Percentiles rank a stretch among this genome's conserved stretches.
Evolutionary conservation across 768 basidiomycete species (phyloP).

Genomic region (Baorangia bicolor): DNA sequence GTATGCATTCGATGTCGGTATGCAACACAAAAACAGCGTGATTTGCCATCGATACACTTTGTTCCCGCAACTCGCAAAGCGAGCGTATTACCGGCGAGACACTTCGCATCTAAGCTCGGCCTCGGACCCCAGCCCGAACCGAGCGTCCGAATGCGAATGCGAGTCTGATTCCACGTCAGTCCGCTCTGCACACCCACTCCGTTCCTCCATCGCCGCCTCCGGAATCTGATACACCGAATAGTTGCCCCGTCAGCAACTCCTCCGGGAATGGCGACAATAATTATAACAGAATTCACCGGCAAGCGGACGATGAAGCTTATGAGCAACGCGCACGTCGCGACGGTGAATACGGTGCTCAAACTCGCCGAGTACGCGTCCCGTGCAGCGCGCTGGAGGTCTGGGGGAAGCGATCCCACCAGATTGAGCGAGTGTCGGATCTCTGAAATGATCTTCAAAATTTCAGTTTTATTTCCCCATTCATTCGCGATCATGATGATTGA

Average conservation of each 20-base stretch:
- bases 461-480: background rate
- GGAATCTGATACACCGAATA: background rate
- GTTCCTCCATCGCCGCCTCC: background rate
- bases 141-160: background rate
- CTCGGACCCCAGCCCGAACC: background rate
- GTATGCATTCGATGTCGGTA: background rate
- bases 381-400: conserved; percentile 9
- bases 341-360: conserved; percentile 8
- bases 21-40: background rate
- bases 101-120: background rate
- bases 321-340: conserved; percentile 5
- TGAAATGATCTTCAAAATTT: conserved; percentile 3
- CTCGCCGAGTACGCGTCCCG: conserved; percentile 8
- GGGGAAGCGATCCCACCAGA: conserved; percentile 11
- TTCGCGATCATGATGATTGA: background rate
- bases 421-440: conserved; percentile 13
- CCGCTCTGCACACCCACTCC: background rate
- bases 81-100: too few species aligned
- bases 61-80: too few species aligned
- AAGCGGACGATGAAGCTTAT: conserved; percentile 3
- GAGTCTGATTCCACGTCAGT: conserved; percentile 1
- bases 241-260: background rate
- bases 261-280: background rate
- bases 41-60: background rate
- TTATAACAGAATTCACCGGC: background rate